Evolutionary conservation across 495 filamentous ascomycete genomes (phyloP).

Genomic region (Peziza echinospora): DNA sequence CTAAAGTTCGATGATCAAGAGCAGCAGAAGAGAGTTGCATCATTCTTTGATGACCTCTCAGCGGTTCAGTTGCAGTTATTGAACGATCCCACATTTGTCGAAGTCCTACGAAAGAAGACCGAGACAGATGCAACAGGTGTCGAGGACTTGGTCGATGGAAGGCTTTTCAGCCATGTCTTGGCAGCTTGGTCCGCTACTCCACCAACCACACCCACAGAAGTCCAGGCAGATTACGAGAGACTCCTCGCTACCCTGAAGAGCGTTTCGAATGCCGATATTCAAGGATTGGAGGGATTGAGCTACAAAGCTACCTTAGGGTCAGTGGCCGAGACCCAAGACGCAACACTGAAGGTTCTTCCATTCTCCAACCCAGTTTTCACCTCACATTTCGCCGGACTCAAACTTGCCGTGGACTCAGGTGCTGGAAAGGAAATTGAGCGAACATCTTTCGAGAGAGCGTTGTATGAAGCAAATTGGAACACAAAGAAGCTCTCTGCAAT

Average conservation of each 20-base stretch:
- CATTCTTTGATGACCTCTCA: not conserved
- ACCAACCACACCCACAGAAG: no score
- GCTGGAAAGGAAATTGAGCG: not conserved
- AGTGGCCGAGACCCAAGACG: no score
- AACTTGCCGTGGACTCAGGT: not conserved
- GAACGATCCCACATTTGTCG: not conserved
- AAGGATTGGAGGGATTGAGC: no score
- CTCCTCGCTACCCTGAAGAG: no score
- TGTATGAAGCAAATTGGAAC: constrained; percentile 15
- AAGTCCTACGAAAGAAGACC: not conserved
- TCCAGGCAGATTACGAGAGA: no score
- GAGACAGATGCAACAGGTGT: no score
- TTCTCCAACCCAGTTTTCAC: not conserved
- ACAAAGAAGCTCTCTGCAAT: no score
- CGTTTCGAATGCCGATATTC: no score
- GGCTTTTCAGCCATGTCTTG: not conserved
- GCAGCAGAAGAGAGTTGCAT: not conserved
- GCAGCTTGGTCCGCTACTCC: no score
- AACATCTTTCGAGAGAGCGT: not conserved
- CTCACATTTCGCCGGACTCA: not conserved
- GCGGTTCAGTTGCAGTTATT: not conserved
- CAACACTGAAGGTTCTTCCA: not conserved
- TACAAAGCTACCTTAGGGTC: no score
- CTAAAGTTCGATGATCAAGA: not conserved
- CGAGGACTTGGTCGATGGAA: not conserved